Conservation (phyloP, 129 eudicot genomes). For the Pseudognaphalium luteoalbum region DNA sequence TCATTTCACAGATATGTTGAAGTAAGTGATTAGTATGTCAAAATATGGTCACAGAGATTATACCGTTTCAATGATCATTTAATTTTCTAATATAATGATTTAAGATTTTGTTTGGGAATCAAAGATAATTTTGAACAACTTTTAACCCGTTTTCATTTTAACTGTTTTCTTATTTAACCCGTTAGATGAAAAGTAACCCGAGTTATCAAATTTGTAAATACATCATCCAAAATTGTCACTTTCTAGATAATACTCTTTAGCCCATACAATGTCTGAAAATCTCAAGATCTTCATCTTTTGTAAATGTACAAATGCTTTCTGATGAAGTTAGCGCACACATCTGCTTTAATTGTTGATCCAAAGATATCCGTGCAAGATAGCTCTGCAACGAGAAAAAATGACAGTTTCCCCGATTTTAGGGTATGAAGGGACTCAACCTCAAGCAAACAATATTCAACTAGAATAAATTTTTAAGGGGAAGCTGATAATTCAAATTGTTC, state of each 20-base stretch:
- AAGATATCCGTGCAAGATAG: slow-evolving; percentile 75
- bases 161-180: background rate
- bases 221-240: background rate
- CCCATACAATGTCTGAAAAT: slow-evolving; percentile 63
- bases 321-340: slow-evolving; percentile 59
- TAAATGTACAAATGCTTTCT: slow-evolving; percentile 49
- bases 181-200: background rate
- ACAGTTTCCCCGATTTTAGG: slow-evolving; percentile 7
- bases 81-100: background rate
- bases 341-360: slow-evolving; percentile 61
- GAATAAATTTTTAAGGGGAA: background rate
- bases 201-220: background rate
- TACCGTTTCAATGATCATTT: background rate
- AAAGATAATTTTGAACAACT: background rate
- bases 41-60: background rate
- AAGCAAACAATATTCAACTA: slow-evolving; percentile 15
- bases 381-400: slow-evolving; percentile 50
- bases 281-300: slow-evolving; percentile 85
- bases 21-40: background rate
- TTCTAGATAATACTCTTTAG: slow-evolving; percentile 7
- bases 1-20: background rate
- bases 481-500: background rate
- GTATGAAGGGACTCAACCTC: slow-evolving; percentile 8
- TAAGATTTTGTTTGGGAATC: too few relatives aligned
- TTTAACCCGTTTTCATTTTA: background rate